Evolutionary conservation across 805 yeast genomes (phyloP), one percentile per base, ranked within the genome.

Genomic region (Candida fluviatilis): DNA sequence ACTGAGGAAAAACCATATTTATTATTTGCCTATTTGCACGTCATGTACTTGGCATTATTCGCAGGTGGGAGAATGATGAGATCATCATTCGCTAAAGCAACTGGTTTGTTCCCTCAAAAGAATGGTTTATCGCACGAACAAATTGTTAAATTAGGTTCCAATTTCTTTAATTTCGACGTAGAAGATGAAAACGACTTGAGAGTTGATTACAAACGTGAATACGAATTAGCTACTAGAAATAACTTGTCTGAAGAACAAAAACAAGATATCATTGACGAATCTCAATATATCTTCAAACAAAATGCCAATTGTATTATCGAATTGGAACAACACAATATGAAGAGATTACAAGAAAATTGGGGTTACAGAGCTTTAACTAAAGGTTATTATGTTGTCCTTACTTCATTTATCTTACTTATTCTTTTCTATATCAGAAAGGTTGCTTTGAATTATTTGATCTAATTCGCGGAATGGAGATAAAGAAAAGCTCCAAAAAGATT

Each of bases 51-150:
- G 53, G 95, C 93, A 0, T 71, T 86, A 36, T 86, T 86, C 64
- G 95, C 95, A 2, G 95, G 95, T 36, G 95, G 95, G 13, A 70
- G 80, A 45, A 69, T 86, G 24, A 72, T 87, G 77, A 66, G 82
- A 42, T 79, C 89, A 0, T 75, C 80, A 13, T 60, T 86, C 19
- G 67, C 80, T 36, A 76, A 73, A 51, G 81, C 88, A 17, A 64
- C 82, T 4, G 86, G 89, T 2, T 60, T 85, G 39, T 84, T 84
- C 71, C 95, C 95, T 7, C 80, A 81, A 48, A 75, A 81, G 34
- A 76, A 76, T 38, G 87, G 86, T 18, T 67, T 78, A 48, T 58
- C 76, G n/a, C 78, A 77, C 37, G 81, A 74, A 35, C 87, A 84
- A 38, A 72, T 83, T 34, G 72, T 77, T 21, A 57, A 64, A 28